Base-by-base conservation (phyloP, 305 asterid species). In the Solanum hybrid region DNA sequence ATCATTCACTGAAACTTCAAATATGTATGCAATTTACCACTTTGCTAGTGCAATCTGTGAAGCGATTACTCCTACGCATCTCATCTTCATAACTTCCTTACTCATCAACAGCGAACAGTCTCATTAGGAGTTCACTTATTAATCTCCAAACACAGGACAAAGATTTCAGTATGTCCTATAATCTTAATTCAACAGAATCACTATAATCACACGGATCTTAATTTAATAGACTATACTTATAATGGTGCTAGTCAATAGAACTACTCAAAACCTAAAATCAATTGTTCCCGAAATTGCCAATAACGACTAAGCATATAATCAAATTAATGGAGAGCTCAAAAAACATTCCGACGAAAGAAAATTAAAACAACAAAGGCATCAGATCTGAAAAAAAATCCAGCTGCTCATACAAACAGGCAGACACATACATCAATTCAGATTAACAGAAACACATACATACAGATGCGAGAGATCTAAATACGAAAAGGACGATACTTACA, bases 381-480 rank as follows among this genome's bases (percentile, higher is more conserved):
- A 91, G 92, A 91, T 91, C 92, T 87, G 57, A 38, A 29, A 57
- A 79, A 90, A 41, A 2, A 34, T 34, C 85, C 57, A 14, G 85
- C 31, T 10, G 38, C 38, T 76, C 81, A 76, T 15, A 31, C 20
- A 20, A 76, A 88, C 84, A 65, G 31, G 20, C 14, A 89, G 10
- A 39, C 17, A 41, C 84, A 79, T 33, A 10, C 12, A 24, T n/a
- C 70, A 81, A 81, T 81, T 14, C 34, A 38, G 14, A 61, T 39
- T 24, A 13, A 81, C 87, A 26, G 2, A 81, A 38, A 81, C 86
- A 38, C 86, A 80, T n/a, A 37, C 31, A 79, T 37, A 36, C 61
- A 80, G 12, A 38, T 7, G 24, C 13, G 33, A 81, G 24, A 26
- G 88, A 85, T 85, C 88, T 22, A 51, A 31, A 51, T 9, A 51